Evolutionary conservation across 2,329 filamentous ascomycete genomes (phyloP), one percentile per base, ranked within the genome.

Genomic region (Arthroderma uncinatum): DNA sequence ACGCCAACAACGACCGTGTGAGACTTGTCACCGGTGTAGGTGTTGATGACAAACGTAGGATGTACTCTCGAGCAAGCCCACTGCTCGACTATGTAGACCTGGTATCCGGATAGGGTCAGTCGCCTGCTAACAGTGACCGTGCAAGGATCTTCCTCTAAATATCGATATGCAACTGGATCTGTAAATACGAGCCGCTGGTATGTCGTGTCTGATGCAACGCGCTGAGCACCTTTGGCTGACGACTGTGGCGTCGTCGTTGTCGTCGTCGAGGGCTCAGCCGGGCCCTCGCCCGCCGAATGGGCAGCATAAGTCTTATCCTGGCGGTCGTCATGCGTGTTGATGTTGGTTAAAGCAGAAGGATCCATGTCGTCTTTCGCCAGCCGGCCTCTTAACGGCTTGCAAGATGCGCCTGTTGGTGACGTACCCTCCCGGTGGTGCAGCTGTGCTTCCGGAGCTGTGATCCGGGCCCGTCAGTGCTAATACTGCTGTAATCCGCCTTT

Each of bases 11-110:
- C 73, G n/a, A 95, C 83, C 0, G 78, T 81, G 69, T 95, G 87
- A 34, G 83, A 83, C 34, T 82, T 78, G 65, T 96, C 90, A 56
- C 92, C 93, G 0, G 92, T 97, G 67, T 93, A 96, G 2, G 91
- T 95, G 42, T 87, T 87, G 62, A 97, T 94, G 53, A 95, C 82
- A 62, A 95, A 87, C 14, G 92, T 96, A 0, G 92, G 92, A 61
- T 94, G 89, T 57, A 84, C 81, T 55, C 93, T 83, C 10, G 92
- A 96, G 71, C 91, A 96, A 4, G 89, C 89, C 93, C 93, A 98
- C 77, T 98, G 93, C 71, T 97, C 93, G 62, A 97, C 89, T 14
- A 97, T 75, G 71, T 97, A 97, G 60, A 92, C 78, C 70, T 97
- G 91, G 72, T 96, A 97, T 62, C 92, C 92, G 60, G 81, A 75